phyloP scores from a whole-genome alignment of 2,329 filamentous ascomycete species.

The Phoma sp. region DNA sequence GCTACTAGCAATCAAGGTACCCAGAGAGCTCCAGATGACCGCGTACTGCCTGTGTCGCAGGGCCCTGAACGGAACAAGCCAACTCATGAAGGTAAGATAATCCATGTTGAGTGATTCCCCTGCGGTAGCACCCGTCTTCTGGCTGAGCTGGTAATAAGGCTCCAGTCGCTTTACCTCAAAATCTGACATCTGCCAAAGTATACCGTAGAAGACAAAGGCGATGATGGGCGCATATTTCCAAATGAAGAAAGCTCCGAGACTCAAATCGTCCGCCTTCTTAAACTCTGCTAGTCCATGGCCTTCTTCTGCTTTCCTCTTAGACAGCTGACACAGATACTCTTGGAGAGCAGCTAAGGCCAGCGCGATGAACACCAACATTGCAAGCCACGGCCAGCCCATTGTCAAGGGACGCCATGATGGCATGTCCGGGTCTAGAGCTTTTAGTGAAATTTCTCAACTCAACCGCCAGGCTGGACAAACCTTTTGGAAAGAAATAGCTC shows the following conservation, averaged over 20 bases:
- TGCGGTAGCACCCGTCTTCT: constrained; percentile 45
- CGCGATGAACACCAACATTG: constrained; percentile 43
- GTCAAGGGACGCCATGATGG: constrained; percentile 49
- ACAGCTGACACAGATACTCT: constrained; percentile 47
- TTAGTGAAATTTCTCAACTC: constrained; percentile 1
- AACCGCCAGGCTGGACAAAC: constrained; percentile 12
- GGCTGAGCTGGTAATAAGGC: constrained; percentile 55
- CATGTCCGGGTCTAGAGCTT: constrained; percentile 44
- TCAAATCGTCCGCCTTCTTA: constrained; percentile 35
- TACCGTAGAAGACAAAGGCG: constrained; percentile 56
- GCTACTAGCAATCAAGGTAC: constrained; percentile 70
- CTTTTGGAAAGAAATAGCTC: constrained; percentile 49
- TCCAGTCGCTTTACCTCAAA: constrained; percentile 60
- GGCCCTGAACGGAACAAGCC: constrained; percentile 69
- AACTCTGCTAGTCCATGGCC: constrained; percentile 42
- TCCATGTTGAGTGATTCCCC: constrained; percentile 71
- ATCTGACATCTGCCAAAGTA: constrained; percentile 58
- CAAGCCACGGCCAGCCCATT: constrained; percentile 48
- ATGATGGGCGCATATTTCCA: constrained; percentile 54
- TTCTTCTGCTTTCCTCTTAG: constrained; percentile 30
- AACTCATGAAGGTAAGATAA: constrained; percentile 72
- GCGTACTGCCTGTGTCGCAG: constrained; percentile 70
- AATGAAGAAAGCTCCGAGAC: constrained; percentile 41
- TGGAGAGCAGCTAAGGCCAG: constrained; percentile 44
- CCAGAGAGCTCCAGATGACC: constrained; percentile 70